These are phyloP conservation scores for Breviolum minutum DNA, from an alignment of 73 alveolate species.

Conservation along the genomic window DNA sequence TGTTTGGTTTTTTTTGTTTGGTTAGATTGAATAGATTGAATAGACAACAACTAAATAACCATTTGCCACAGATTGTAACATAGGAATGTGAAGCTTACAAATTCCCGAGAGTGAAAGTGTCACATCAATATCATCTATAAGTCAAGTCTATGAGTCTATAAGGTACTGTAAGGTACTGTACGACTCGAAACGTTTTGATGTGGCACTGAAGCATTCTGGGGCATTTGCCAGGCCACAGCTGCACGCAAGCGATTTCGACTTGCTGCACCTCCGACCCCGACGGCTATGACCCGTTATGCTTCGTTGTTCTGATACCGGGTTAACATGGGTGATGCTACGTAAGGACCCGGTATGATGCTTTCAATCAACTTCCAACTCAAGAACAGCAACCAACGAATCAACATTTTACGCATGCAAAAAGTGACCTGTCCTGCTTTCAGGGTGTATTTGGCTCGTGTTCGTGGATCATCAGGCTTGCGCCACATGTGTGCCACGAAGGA, in stretches of 20 bases:
- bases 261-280: slow-evolving; percentile 36
- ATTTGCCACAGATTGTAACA: too few species aligned
- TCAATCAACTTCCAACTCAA: neutral
- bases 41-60: too few species aligned
- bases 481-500: slow-evolving; percentile 95
- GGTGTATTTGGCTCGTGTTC: slow-evolving; percentile 76
- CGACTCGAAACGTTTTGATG: neutral
- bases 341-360: neutral
- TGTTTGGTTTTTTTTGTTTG: too few species aligned
- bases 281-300: neutral
- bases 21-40: too few species aligned
- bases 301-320: neutral
- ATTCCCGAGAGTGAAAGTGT: too few species aligned
- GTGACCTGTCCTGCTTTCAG: slow-evolving; percentile 42
- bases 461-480: slow-evolving; percentile 76
- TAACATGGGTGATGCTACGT: too few species aligned
- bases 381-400: neutral
- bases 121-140: too few species aligned
- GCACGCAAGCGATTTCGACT: slow-evolving; percentile 67
- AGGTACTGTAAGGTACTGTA: too few species aligned
- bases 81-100: too few species aligned
- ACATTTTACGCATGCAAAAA: neutral
- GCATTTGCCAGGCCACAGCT: slow-evolving; percentile 45
- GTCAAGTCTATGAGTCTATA: too few species aligned
- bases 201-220: neutral